Conservation (phyloP, 1,139 yeast genomes). For the Pneumocystis murina region DNA sequence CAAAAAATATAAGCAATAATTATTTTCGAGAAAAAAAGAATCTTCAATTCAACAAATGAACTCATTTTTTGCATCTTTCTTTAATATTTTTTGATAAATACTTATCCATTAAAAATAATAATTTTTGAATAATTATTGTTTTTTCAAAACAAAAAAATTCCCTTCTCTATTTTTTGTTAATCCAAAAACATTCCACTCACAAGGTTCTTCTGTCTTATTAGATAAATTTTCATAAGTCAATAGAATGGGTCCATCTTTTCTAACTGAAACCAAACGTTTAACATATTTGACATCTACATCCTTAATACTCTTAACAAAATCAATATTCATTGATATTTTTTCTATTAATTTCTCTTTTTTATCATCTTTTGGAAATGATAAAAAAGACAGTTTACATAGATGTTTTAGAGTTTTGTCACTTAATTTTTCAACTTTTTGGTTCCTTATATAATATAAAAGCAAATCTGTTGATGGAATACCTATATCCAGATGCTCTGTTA, state of each 20-base stretch:
- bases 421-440: neutral
- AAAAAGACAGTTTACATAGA: conserved; percentile 5
- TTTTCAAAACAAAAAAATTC: neutral
- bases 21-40: too few relatives aligned
- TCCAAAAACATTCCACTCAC: neutral
- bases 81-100: too few relatives aligned
- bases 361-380: conserved; percentile 4
- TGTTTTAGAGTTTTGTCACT: neutral
- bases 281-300: conserved; percentile 23
- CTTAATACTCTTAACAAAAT: conserved; percentile 25
- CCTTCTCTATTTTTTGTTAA: neutral
- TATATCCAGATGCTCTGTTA: neutral
- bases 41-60: too few relatives aligned
- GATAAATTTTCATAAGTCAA: neutral
- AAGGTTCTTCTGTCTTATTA: neutral
- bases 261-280: conserved; percentile 18
- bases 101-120: too few relatives aligned
- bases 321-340: conserved; percentile 24
- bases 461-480: neutral
- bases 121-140: neutral
- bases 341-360: conserved; percentile 14
- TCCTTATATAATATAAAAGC: neutral
- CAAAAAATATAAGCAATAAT: too few relatives aligned
- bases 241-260: neutral
- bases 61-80: too few relatives aligned